A percentile compares a stretch with the other conserved stretches of the same genome.
Evolutionary conservation across 2,329 filamentous ascomycete genomes (phyloP).

Genomic region (Metarhizium guizhouense): DNA sequence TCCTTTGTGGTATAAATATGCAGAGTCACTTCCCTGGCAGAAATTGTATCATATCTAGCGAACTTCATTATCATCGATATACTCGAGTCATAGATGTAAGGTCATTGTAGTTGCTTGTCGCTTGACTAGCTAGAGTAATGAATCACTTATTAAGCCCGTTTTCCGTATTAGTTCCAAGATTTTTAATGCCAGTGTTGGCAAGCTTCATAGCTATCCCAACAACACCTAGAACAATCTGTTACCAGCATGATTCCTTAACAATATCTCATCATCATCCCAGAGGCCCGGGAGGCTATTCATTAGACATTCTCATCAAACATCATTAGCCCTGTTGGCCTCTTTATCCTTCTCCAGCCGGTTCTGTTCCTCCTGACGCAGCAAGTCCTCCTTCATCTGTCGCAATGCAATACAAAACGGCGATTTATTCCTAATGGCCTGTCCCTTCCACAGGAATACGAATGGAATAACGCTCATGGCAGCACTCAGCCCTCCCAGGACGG

Average conservation of each 20-base stretch:
- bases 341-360: slow-evolving; percentile 15
- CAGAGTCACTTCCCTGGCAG: background rate
- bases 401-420: slow-evolving; percentile 56
- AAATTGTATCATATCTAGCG: background rate
- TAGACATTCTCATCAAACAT: background rate
- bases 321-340: background rate
- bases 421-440: slow-evolving; percentile 42
- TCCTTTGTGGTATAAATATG: background rate
- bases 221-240: too few species aligned
- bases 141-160: background rate
- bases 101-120: background rate
- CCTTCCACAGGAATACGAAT: slow-evolving; percentile 46
- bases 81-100: background rate
- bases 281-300: background rate
- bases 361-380: slow-evolving; percentile 30
- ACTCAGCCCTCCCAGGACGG: slow-evolving; percentile 41
- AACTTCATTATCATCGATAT: background rate
- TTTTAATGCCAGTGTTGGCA: background rate
- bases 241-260: background rate
- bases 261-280: background rate
- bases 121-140: background rate
- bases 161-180: background rate
- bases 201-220: too few species aligned
- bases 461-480: slow-evolving; percentile 41
- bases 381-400: slow-evolving; percentile 38